Base-by-base conservation (phyloP, 176 grass and related monocot species). In the Hordeum vulgare region DNA sequence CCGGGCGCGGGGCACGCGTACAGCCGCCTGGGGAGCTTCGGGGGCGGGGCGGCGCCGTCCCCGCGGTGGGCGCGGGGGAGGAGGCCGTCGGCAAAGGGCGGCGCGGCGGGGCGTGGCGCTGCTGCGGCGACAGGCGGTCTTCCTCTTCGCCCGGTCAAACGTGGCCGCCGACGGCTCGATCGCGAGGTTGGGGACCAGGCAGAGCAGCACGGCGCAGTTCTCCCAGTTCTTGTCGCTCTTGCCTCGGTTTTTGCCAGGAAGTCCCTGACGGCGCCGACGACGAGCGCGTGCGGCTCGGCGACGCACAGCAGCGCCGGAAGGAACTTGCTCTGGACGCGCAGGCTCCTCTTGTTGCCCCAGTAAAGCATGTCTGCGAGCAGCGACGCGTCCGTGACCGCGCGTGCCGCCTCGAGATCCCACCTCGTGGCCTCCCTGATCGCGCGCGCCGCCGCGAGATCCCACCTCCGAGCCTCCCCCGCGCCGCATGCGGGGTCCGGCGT, bases 111-210 rank as follows among this genome's bases (percentile, higher is more conserved):
- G n/a, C n/a, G n/a, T n/a, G n/a, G n/a, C n/a, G n/a, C n/a, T n/a
- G n/a, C n/a, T n/a, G n/a, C n/a, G n/a, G n/a, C n/a, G n/a, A n/a
- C n/a, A n/a, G n/a, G n/a, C n/a, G n/a, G n/a, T n/a, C n/a, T n/a
- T n/a, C n/a, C n/a, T n/a, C n/a, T n/a, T n/a, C n/a, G 85, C 85
- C 62, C 61, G 51, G 72, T 76, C 63, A 72, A 87, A 28, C 49
- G 85, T 76, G 63, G 14, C 72, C 53, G 27, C 5, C 26, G 72
- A 61, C 14, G 63, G 51, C 63, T 56, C 39, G 7, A 31, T 11
- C 10, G 14, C 11, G 40, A 82, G 79, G 21, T 25, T 12, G 28
- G 39, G 72, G 51, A 26, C 79, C 64, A 72, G 77, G 2, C 42
- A 58, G 51, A 82, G 54, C 73, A 87, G 34, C 63, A n/a, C 54